phyloP scores from a whole-genome alignment of 2,329 filamentous ascomycete species.

The Emergomyces africanus region DNA sequence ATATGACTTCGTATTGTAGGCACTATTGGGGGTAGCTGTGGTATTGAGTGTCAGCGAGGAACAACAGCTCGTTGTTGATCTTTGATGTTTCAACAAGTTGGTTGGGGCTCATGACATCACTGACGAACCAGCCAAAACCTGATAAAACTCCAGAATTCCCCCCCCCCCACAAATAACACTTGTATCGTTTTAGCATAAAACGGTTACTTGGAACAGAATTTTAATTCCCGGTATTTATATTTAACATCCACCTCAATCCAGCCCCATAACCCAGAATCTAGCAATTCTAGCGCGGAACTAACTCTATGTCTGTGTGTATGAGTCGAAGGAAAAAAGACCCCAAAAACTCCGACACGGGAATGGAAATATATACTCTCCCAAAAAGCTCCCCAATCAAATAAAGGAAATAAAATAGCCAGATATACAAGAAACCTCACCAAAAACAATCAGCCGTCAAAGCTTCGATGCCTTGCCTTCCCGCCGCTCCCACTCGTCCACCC shows the following conservation, averaged over 20 bases:
- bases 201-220: not conserved
- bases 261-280: not conserved
- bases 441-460: not conserved
- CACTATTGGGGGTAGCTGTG: not conserved
- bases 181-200: not conserved
- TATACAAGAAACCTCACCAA: not conserved
- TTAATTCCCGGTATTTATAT: not conserved
- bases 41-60: too few species aligned
- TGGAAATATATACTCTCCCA: not conserved
- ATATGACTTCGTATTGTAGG: not conserved
- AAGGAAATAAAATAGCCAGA: not conserved
- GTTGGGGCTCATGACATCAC: not conserved
- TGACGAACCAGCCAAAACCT: not conserved
- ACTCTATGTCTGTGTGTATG: not conserved
- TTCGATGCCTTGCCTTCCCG: slow-evolving; percentile 16
- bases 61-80: not conserved
- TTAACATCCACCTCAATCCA: not conserved
- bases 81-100: not conserved
- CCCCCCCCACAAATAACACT: not conserved
- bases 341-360: not conserved
- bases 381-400: not conserved
- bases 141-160: not conserved
- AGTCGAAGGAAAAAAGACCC: not conserved
- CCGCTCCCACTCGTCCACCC: slow-evolving; percentile 40
- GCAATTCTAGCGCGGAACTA: not conserved